These are phyloP conservation scores for Trametes versicolor DNA, from an alignment of 1,284 basidiomycete genomes.

Conservation along the genomic window DNA sequence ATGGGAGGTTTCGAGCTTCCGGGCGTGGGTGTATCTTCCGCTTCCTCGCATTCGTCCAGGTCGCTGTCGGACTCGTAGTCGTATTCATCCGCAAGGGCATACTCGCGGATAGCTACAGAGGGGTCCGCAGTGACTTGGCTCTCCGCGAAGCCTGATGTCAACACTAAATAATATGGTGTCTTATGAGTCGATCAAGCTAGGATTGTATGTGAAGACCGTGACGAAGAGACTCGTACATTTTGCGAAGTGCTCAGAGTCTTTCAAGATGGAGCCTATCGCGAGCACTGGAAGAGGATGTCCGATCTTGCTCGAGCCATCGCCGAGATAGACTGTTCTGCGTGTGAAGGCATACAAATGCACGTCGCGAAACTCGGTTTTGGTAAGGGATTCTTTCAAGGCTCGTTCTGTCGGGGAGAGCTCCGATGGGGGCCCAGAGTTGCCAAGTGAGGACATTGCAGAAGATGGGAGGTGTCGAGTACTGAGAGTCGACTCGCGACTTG, in stretches of 20 bases:
- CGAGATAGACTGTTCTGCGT: constrained; percentile 18
- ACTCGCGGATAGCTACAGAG: constrained; percentile 9
- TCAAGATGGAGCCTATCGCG: constrained; percentile 34
- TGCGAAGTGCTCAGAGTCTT: constrained; percentile 35
- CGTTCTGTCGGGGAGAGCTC: constrained; percentile 14
- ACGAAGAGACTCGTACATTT: constrained; percentile 23
- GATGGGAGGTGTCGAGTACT: neutral
- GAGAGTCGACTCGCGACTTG: neutral
- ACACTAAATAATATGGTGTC: constrained; percentile 21
- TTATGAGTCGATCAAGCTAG: neutral
- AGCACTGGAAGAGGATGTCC: constrained; percentile 34
- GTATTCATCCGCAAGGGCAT: constrained; percentile 30
- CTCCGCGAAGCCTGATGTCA: constrained; percentile 38
- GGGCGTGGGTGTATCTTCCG: neutral
- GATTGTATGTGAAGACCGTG: neutral
- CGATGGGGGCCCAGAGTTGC: neutral
- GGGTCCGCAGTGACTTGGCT: constrained; percentile 1
- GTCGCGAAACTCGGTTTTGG: constrained; percentile 31
- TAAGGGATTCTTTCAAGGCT: constrained; percentile 26
- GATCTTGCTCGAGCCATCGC: constrained; percentile 23
- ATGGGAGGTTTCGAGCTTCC: neutral
- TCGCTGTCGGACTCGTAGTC: constrained; percentile 43
- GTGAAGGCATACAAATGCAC: constrained; percentile 39
- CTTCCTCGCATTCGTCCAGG: constrained; percentile 37
- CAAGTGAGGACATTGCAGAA: neutral